Conservation (phyloP, 768 basidiomycete species). For the Pleurotus tuoliensis region DNA sequence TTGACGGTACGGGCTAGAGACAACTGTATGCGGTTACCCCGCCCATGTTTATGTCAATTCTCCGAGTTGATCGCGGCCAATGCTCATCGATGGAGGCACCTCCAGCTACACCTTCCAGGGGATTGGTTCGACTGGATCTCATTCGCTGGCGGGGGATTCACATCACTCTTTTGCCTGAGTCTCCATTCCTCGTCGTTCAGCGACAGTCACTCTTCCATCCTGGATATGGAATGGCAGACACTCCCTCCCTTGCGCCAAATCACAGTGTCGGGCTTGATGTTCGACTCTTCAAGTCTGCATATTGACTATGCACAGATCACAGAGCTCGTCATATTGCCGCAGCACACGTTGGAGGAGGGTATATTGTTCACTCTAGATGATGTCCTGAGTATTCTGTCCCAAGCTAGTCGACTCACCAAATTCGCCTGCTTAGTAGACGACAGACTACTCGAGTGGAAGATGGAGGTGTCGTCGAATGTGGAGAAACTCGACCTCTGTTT, state of each 20-base stretch:
- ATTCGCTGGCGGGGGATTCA: neutral
- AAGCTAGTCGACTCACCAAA: neutral
- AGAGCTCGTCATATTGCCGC: constrained; percentile 2
- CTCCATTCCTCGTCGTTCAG: neutral
- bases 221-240: neutral
- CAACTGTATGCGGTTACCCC: neutral
- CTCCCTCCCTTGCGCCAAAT: neutral
- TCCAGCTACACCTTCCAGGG: neutral
- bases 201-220: neutral
- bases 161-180: neutral
- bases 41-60: neutral
- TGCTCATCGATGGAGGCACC: neutral
- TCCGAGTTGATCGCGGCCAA: neutral
- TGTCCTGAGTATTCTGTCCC: neutral
- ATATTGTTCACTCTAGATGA: constrained; percentile 3
- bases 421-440: constrained; percentile 3
- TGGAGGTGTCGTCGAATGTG: neutral
- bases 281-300: neutral
- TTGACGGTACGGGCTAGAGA: neutral
- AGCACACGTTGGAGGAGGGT: neutral
- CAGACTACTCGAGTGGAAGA: neutral
- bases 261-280: neutral
- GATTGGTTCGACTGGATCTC: neutral
- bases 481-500: constrained; percentile 1
- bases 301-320: constrained; percentile 2